Base-by-base conservation (phyloP, 805 yeast genomes). In the Dipodascus geniculatus region DNA sequence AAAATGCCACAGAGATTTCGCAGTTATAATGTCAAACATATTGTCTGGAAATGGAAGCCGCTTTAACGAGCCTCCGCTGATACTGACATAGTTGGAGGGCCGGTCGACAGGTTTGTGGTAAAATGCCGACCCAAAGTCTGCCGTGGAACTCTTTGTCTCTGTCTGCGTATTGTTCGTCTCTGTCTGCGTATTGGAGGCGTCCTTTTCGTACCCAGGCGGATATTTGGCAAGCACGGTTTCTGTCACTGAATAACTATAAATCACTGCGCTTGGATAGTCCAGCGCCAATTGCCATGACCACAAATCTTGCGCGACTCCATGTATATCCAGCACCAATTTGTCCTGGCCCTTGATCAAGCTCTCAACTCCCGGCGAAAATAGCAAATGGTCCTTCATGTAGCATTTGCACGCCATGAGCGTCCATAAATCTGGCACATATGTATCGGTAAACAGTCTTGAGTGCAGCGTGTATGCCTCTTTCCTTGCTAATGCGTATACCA, bases 281-380 rank as follows among this genome's bases (percentile, higher is more conserved):
- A 65, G 50, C 8, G 69, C 69, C 35, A 65, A 22, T 49, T 65
- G 66, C 69, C 69, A 65, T 3, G 66, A 60, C 69, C 69, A 65
- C 35, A 56, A 63, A 28, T 61, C 65, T 49, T 57, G 56, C 49
- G 57, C 49, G 38, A 60, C 55, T 6, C 63, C 61, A 54, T 62
- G 63, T 28, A 63, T 47, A 48, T 62, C 65, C 22, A 63, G 56
- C 19, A 63, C 51, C 4, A 38, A n/a, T 38, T 38, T 38, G 14
- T 38, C 44, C 4, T 38, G 11, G 17, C 20, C 44, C 4, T 38
- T 28, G 16, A 42, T 49, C n/a, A 54, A 16, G 16, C 50, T 48
- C 24, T 48, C n/a, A 14, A 57, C 53, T 2, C 51, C 56, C 2
- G 68, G 68, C 1, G 68, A 65, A 48, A 61, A 61, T 35, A 65